A percentile compares a stretch with the other conserved stretches of the same genome.
phyloP scores from a whole-genome alignment of 1,284 basidiomycete genomes.

The Tylopilus microsporus region DNA sequence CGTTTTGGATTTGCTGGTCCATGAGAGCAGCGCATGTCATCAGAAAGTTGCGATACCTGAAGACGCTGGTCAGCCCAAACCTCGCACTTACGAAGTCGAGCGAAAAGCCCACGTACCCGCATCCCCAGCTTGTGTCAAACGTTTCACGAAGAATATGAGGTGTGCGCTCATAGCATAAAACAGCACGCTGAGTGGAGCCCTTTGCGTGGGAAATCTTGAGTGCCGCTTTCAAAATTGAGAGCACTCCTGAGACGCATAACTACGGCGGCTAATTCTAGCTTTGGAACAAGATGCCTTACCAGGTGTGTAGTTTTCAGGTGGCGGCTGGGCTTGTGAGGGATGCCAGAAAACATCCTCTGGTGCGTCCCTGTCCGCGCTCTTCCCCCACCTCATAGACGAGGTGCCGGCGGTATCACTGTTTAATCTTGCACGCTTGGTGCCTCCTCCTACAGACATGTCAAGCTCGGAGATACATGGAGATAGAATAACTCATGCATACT shows the following conservation, averaged over 20 bases:
- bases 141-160: slow-evolving; percentile 56
- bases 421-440: slow-evolving; percentile 5
- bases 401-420: neutral
- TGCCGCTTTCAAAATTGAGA: slow-evolving; percentile 58
- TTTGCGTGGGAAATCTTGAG: slow-evolving; percentile 50
- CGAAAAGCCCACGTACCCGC: slow-evolving; percentile 49
- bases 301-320: slow-evolving; percentile 70
- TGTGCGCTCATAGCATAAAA: slow-evolving; percentile 58
- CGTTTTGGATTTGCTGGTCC: slow-evolving; percentile 54
- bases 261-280: slow-evolving; percentile 6
- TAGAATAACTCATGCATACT: neutral
- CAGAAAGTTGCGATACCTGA: slow-evolving; percentile 80
- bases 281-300: slow-evolving; percentile 40
- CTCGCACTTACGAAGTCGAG: neutral
- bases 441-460: slow-evolving; percentile 12
- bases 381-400: slow-evolving; percentile 3
- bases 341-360: slow-evolving; percentile 62
- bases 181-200: slow-evolving; percentile 54
- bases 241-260: slow-evolving; percentile 48
- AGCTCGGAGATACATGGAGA: neutral
- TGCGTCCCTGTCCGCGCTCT: slow-evolving; percentile 9
- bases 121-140: slow-evolving; percentile 69
- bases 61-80: slow-evolving; percentile 1
- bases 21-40: slow-evolving; percentile 76
- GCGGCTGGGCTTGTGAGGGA: slow-evolving; percentile 38